Percentiles rank a stretch among this genome's conserved stretches.
Evolutionary conservation across 495 filamentous ascomycete species (phyloP).

Genomic region (Xylaria acuta): DNA sequence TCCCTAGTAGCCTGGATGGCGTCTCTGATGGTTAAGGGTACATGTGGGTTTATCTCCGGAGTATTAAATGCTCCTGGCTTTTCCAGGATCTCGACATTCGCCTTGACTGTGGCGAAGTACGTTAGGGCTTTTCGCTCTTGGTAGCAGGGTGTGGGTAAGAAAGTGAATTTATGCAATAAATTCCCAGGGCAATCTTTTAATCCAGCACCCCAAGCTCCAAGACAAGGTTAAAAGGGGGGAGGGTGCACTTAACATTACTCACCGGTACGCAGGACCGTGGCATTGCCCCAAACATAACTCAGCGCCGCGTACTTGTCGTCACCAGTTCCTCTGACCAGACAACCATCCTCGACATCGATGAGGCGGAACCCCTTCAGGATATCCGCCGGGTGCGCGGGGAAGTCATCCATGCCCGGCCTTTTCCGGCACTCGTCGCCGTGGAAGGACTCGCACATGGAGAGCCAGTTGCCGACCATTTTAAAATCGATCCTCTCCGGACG

Average conservation of each 20-base stretch:
- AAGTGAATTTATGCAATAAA: background rate
- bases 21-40: constrained; percentile 37
- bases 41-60: constrained; percentile 19
- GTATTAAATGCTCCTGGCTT: background rate
- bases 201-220: background rate
- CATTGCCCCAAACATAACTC: background rate
- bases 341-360: background rate
- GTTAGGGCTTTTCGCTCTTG: background rate
- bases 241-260: background rate
- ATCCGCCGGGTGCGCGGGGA: background rate
- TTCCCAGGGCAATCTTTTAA: background rate
- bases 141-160: background rate
- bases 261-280: background rate
- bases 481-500: constrained; percentile 1
- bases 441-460: background rate
- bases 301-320: background rate
- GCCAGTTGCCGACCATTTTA: background rate
- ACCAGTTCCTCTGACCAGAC: background rate
- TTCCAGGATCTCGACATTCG: background rate
- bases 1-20: constrained; percentile 33
- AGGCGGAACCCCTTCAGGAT: constrained; percentile 3
- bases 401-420: background rate
- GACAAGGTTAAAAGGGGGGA: background rate
- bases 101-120: background rate
- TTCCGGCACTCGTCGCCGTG: constrained; percentile 10